Evolutionary conservation across 805 yeast genomes (phyloP).

Genomic region (Suhomyces kilbournensis): DNA sequence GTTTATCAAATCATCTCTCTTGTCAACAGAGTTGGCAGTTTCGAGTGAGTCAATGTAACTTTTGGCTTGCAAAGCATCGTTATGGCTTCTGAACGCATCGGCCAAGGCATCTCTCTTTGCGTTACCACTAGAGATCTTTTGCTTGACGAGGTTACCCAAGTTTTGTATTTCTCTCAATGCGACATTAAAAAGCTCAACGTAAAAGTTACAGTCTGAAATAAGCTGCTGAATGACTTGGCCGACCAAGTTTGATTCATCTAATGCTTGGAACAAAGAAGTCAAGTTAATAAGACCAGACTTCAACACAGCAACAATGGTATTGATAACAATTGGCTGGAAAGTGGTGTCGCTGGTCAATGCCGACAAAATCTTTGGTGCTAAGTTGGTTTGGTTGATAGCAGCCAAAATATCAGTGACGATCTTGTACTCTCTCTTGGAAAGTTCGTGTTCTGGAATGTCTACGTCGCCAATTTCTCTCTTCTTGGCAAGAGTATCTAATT

Average conservation of each 20-base stretch:
- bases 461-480: constrained; percentile 21
- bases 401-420: constrained; percentile 40
- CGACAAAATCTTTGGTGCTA: constrained; percentile 34
- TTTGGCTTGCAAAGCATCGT: constrained; percentile 1
- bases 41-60: constrained; percentile 4
- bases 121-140: constrained; percentile 17
- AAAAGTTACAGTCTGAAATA: constrained; percentile 37
- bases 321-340: constrained; percentile 27
- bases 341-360: constrained; percentile 27
- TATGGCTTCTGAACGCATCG: constrained; percentile 4
- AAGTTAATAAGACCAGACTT: constrained; percentile 32
- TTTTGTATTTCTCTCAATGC: constrained; percentile 27
- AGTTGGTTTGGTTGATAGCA: constrained; percentile 33
- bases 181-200: constrained; percentile 30
- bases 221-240: constrained; percentile 32
- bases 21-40: constrained; percentile 6
- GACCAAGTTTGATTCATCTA: constrained; percentile 37
- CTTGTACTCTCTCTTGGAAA: constrained; percentile 35
- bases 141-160: constrained; percentile 25
- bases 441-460: constrained; percentile 9
- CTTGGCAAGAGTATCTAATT: constrained; percentile 25
- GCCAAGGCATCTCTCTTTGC: constrained; percentile 17
- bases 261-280: constrained; percentile 31
- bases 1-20: constrained; percentile 9
- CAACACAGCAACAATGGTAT: constrained; percentile 25